Percentiles rank a stretch among this genome's conserved stretches.
phyloP scores from a whole-genome alignment of 2,329 filamentous ascomycete genomes.

The Calonectria hawksworthii region DNA sequence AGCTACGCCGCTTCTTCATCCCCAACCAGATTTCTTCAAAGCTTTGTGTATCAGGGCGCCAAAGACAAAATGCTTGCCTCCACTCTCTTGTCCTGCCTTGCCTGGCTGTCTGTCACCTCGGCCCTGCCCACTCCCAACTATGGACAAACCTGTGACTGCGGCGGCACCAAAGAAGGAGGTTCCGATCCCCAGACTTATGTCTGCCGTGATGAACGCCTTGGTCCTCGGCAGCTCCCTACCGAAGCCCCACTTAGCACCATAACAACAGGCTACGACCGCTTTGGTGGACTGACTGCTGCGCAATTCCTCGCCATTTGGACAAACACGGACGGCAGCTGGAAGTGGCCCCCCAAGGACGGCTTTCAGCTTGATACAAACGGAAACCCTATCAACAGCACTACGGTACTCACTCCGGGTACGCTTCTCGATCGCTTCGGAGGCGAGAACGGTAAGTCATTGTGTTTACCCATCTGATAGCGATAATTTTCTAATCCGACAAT shows the following conservation, averaged over 20 bases:
- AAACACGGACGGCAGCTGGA: conserved; percentile 42
- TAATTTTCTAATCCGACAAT: conserved; percentile 11
- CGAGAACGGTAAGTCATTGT: conserved; percentile 52
- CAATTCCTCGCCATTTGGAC: conserved; percentile 56
- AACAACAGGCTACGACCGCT: conserved; percentile 52
- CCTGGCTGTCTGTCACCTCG: conserved; percentile 33
- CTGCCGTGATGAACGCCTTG: conserved; percentile 55
- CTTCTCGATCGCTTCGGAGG: conserved; percentile 63
- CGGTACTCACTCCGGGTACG: conserved; percentile 56
- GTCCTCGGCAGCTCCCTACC: conserved; percentile 51
- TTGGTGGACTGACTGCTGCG: conserved; percentile 56
- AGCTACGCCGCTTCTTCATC: neutral
- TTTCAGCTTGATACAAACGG: conserved; percentile 54
- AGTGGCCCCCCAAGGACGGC: conserved; percentile 58
- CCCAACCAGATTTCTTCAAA: neutral
- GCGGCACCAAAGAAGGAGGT: conserved; percentile 38
- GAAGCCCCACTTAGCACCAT: conserved; percentile 51
- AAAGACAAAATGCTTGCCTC: conserved; percentile 33
- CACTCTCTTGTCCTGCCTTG: conserved; percentile 29
- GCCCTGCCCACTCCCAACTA: conserved; percentile 29
- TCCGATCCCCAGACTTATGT: conserved; percentile 43
- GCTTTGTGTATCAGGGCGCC: neutral
- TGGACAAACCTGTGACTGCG: conserved; percentile 38
- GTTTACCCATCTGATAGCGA: neutral
- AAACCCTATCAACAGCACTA: conserved; percentile 56